Conservation (phyloP, 2,329 filamentous ascomycete genomes). For the Scytalidium sp. region DNA sequence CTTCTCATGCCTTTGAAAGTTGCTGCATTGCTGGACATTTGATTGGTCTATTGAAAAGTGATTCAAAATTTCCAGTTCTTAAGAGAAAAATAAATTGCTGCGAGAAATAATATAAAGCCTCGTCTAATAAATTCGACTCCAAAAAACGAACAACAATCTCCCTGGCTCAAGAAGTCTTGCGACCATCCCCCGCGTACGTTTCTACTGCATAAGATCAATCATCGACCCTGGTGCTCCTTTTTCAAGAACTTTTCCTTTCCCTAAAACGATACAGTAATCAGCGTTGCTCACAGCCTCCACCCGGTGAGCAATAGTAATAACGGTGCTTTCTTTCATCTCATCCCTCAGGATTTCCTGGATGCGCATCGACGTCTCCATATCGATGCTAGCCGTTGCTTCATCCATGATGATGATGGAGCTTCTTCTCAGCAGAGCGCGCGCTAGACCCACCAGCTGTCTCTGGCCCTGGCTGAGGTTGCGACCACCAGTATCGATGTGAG, state of each 20-base stretch:
- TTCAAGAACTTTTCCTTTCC: slow-evolving; percentile 22
- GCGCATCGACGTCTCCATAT: slow-evolving; percentile 54
- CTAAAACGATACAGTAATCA: slow-evolving; percentile 37
- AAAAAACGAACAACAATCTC: no score
- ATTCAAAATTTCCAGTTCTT: no score
- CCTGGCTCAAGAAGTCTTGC: no score
- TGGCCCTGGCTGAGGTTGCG: slow-evolving; percentile 64
- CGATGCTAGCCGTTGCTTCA: slow-evolving; percentile 64
- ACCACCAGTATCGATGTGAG: slow-evolving; percentile 56
- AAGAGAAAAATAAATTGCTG: no score
- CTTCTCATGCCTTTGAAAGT: no score
- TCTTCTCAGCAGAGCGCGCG: slow-evolving; percentile 58
- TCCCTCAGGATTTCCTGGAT: slow-evolving; percentile 53
- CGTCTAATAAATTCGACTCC: no score
- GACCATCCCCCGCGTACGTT: neutral
- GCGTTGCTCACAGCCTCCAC: slow-evolving; percentile 59
- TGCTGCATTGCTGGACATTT: no score
- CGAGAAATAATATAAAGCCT: no score
- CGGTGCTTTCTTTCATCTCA: slow-evolving; percentile 56
- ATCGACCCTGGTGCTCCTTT: slow-evolving; percentile 13
- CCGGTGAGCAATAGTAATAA: slow-evolving; percentile 64
- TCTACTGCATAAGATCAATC: slow-evolving; percentile 10
- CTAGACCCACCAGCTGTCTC: slow-evolving; percentile 61
- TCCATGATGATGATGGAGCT: slow-evolving; percentile 63
- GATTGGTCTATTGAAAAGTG: no score